These are phyloP conservation scores for Xerocomus brunneocitrinus DNA, from an alignment of 768 basidiomycete species.

Conservation along the genomic window DNA sequence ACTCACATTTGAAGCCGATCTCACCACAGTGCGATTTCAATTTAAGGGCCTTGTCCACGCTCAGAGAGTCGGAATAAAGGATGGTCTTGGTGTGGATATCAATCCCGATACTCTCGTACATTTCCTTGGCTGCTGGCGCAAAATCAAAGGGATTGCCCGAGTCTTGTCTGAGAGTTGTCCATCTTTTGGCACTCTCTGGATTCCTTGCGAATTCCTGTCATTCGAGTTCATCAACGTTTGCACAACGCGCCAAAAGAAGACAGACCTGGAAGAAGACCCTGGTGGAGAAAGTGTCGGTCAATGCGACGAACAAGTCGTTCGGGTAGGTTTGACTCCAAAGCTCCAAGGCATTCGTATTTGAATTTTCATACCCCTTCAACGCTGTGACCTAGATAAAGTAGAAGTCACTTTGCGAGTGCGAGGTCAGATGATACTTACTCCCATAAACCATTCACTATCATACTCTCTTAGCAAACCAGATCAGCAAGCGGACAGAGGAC, in stretches of 20 bases:
- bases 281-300: constrained; percentile 95
- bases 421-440: constrained; percentile 39
- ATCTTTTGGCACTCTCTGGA: constrained; percentile 58
- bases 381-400: constrained; percentile 62
- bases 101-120: constrained; percentile 69
- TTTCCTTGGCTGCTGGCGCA: constrained; percentile 63
- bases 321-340: constrained; percentile 82
- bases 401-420: neutral
- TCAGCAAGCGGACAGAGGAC: constrained; percentile 25
- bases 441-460: constrained; percentile 87
- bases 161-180: constrained; percentile 88
- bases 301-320: constrained; percentile 58
- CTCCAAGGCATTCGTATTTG: constrained; percentile 69
- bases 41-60: constrained; percentile 62
- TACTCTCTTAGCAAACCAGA: constrained; percentile 2
- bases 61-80: constrained; percentile 81
- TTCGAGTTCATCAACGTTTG: neutral
- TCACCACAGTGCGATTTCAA: constrained; percentile 70
- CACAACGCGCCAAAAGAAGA: neutral
- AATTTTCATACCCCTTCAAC: constrained; percentile 72
- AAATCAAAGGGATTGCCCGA: constrained; percentile 88
- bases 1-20: constrained; percentile 62
- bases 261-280: constrained; percentile 74
- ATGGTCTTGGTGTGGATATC: constrained; percentile 62
- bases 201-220: constrained; percentile 54